A percentile compares a stretch with the other conserved stretches of the same genome.
phyloP scores from a whole-genome alignment of 495 filamentous ascomycete species.

The Melanomma pulvis-pyrius region DNA sequence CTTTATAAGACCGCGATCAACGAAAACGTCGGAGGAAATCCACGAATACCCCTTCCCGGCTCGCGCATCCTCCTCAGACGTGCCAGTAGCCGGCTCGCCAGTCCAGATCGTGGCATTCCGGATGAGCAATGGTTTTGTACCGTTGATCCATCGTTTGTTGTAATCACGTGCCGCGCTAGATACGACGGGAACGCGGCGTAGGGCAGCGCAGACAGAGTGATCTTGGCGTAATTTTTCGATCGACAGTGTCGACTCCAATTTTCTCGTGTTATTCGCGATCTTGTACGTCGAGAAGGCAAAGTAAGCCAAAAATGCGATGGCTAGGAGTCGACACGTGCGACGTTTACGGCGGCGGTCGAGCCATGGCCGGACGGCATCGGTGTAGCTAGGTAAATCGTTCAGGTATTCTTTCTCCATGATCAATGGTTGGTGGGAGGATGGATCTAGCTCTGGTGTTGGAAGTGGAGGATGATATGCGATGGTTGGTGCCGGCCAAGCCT shows the following conservation, averaged over 20 bases:
- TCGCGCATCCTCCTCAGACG: constrained; percentile 29
- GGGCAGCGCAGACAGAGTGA: constrained; percentile 28
- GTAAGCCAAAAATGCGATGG: constrained; percentile 3
- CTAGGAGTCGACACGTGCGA: not conserved
- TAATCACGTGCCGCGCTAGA: constrained; percentile 24
- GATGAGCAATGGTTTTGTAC: constrained; percentile 33
- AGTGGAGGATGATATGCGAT: not conserved
- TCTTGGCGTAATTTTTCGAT: constrained; percentile 25
- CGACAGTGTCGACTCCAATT: constrained; percentile 12
- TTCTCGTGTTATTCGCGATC: constrained; percentile 19
- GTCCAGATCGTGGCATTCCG: constrained; percentile 42
- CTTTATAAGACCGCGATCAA: constrained; percentile 38
- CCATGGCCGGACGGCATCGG: constrained; percentile 21
- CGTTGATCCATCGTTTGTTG: constrained; percentile 37
- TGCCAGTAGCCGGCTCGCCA: constrained; percentile 31
- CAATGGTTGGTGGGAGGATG: not conserved
- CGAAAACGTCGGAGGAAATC: constrained; percentile 36
- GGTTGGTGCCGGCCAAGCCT: not conserved
- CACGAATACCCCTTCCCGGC: constrained; percentile 35
- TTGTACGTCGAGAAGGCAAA: constrained; percentile 9
- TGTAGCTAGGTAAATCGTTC: constrained; percentile 12
- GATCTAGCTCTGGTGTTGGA: not conserved
- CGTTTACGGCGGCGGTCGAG: not conserved
- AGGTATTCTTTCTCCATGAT: constrained; percentile 15
- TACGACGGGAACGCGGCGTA: constrained; percentile 26